Evolutionary conservation across 176 grass and related monocot species (phyloP).

Genomic region (Zoysia pacifica): DNA sequence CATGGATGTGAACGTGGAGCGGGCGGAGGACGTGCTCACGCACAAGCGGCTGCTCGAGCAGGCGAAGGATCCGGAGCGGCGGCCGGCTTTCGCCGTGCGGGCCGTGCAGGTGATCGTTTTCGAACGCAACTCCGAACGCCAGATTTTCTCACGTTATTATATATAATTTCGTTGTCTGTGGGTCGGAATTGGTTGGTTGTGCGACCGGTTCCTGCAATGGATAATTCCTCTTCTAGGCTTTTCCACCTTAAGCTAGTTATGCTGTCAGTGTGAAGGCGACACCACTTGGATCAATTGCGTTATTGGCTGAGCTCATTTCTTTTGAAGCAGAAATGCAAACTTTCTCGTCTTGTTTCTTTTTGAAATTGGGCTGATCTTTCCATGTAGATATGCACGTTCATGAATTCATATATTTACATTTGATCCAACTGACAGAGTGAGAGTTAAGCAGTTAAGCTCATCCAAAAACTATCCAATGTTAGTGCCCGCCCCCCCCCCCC

Average conservation of each 20-base stretch:
- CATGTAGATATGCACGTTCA: not conserved
- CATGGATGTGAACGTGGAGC: conserved; percentile 72
- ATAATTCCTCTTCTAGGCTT: not conserved
- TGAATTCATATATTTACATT: no score
- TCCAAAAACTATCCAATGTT: not conserved
- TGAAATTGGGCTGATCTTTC: not conserved
- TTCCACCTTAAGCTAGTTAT: not conserved
- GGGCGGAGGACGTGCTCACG: conserved; percentile 74
- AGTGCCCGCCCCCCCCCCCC: not conserved
- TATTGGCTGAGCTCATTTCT: not conserved
- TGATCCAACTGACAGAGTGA: no score
- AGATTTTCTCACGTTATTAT: not conserved
- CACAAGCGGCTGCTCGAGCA: conserved; percentile 59
- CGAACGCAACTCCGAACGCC: conserved; percentile 9
- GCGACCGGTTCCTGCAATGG: conserved; percentile 7
- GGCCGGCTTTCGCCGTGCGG: conserved; percentile 58
- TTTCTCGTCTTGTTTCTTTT: not conserved
- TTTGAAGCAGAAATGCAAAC: not conserved
- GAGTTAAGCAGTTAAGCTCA: conserved; percentile 8
- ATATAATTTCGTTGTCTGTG: conserved; percentile 17
- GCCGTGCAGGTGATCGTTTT: conserved; percentile 57
- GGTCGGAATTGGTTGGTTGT: conserved; percentile 14
- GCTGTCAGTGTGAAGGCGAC: not conserved
- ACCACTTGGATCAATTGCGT: not conserved
- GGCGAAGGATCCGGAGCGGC: conserved; percentile 51